These are phyloP conservation scores for Emericellopsis terricola DNA, from an alignment of 495 filamentous ascomycete species.

Conservation along the genomic window DNA sequence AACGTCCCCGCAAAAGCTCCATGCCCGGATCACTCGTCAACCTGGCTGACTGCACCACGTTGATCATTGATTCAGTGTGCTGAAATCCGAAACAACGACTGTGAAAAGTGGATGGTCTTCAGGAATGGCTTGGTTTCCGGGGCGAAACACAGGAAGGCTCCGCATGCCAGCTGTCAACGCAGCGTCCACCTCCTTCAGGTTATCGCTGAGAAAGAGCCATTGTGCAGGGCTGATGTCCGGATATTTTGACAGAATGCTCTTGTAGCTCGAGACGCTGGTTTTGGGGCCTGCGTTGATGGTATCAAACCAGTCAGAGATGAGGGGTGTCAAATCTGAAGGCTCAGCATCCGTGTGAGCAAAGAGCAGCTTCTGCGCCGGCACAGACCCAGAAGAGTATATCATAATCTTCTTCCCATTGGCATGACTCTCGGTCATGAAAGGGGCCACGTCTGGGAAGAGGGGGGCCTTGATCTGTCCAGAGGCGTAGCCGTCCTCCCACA, in stretches of 20 bases:
- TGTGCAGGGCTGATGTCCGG: constrained; percentile 18
- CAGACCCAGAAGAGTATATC: constrained; percentile 57
- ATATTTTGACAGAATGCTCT: constrained; percentile 29
- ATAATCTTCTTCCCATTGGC: constrained; percentile 26
- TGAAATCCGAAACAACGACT: constrained; percentile 2
- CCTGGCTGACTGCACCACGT: no score
- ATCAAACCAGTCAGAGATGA: constrained; percentile 46
- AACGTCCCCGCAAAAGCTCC: no score
- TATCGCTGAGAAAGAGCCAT: constrained; percentile 57
- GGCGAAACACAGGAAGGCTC: constrained; percentile 38
- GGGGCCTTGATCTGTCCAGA: constrained; percentile 41
- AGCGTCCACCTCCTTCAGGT: constrained; percentile 47
- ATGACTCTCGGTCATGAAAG: constrained; percentile 33
- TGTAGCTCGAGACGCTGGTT: constrained; percentile 39
- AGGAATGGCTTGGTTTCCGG: constrained; percentile 41
- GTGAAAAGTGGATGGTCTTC: constrained; percentile 1
- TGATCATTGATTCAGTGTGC: no score
- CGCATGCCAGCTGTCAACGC: constrained; percentile 45
- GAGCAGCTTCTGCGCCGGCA: constrained; percentile 52
- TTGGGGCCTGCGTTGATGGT: constrained; percentile 60
- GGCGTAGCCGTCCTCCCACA: constrained; percentile 49
- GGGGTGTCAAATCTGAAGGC: constrained; percentile 33
- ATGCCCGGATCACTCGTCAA: no score
- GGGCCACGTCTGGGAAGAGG: constrained; percentile 48
- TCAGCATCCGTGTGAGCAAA: constrained; percentile 43